Evolutionary conservation across 73 alveolate species (phyloP), one percentile per base, ranked within the genome.

Genomic region (Tetrahymena malaccensis): DNA sequence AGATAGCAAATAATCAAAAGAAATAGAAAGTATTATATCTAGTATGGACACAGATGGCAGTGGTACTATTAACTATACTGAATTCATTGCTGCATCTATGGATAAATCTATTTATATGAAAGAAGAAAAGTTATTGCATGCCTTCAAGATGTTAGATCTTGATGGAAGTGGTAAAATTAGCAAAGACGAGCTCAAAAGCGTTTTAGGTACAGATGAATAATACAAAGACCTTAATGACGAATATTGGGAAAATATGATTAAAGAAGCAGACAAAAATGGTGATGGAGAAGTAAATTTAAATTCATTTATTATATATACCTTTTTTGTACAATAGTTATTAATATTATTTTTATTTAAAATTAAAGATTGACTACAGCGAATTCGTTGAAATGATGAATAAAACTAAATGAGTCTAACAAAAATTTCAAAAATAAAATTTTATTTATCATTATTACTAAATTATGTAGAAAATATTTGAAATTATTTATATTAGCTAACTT

Each of bases 41-140:
- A 83, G 85, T 35, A 96, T 97, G 83, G 99, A 97, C 93, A 93
- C 95, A 34, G 99, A 97, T 97, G 97, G 98, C 12, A 96, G 94
- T 94, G 99, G 99, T 6, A 95, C 89, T 1, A 94, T 97, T 40
- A 96, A 97, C 96, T 97, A 97, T 85, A 94, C 98, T 43, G 99
- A 97, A 93, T 97, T 97, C 94, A 85, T 97, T 43, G 94, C 98
- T 3, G 99, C 98, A 55, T 95, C 98, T 55, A 96, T 97, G 85
- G 97, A 94, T 40, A 96, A 95, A 84, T 94, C 93, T 34, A 27
- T 35, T 34, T 84, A 96, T 93, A 94, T 96, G 89, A 70, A 93
- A 43, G 94, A 95, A 43, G 97, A 96, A 35, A 96, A 96, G 93
- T 35, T 94, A 25, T 19, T 43, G 34, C 95, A 96, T 56, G 97